phyloP scores from a whole-genome alignment of 306 rosid genomes.

The Inga laurina region DNA sequence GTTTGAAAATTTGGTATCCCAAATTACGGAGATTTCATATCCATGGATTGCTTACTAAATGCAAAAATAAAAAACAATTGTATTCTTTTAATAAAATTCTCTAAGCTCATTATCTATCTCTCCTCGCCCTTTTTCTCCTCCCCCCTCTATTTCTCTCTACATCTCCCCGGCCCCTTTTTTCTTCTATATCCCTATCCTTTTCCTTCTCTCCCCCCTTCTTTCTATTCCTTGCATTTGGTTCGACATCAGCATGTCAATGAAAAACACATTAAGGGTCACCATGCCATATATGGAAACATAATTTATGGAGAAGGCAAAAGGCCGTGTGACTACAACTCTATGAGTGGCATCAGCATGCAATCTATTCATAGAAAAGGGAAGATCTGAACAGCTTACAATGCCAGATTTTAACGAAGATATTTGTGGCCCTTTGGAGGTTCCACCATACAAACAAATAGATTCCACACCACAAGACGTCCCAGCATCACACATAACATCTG shows the following conservation, averaged over 20 bases:
- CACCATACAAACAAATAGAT: conserved; percentile 86
- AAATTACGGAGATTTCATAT: background rate
- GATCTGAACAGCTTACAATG: conserved; percentile 62
- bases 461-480: conserved; percentile 80
- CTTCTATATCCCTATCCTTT: too few relatives aligned
- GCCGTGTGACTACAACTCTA: conserved; percentile 16
- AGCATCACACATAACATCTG: conserved; percentile 82
- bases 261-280: background rate
- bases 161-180: too few relatives aligned
- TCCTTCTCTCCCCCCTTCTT: background rate
- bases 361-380: conserved; percentile 25
- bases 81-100: background rate
- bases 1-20: background rate
- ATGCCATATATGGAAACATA: background rate
- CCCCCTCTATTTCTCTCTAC: background rate
- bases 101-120: background rate
- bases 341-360: conserved; percentile 24
- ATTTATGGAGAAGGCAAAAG: background rate
- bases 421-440: conserved; percentile 89
- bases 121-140: background rate
- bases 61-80: background rate
- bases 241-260: background rate
- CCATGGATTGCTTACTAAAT: background rate
- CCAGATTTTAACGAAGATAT: conserved; percentile 84
- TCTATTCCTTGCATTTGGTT: background rate